Evolutionary conservation across 768 basidiomycete genomes (phyloP), one percentile per base, ranked within the genome.

Genomic region (Mycena rosella): DNA sequence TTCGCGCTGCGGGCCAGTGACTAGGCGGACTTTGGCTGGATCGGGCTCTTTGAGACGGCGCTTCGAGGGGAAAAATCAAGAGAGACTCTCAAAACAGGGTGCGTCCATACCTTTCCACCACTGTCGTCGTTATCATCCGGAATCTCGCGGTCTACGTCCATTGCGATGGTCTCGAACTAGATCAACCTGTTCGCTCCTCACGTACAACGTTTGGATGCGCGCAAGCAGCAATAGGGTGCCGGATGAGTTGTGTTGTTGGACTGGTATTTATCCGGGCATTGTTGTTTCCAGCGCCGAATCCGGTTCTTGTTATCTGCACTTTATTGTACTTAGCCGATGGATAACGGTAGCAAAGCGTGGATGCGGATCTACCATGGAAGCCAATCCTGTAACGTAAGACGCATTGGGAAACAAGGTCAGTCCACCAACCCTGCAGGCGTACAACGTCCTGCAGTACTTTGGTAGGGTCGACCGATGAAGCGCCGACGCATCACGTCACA

Each of bases 181-280:
- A 42, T 56, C 40, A 49, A 58, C 47, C 22, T 52, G 64, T 38
- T 67, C 60, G 47, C 66, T 67, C 66, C 66, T 49, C 47, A 53
- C 66, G 55, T 67, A 62, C 60, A 62, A 67, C 48, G 66, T 58
- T 48, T 40, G 65, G 65, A 61, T 24, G 58, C 57, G 64, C 38
- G 49, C 56, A 58, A 60, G 63, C 56, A 52, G 55, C 10, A n/a
- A 40, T 29, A 44, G 22, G 54, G 30, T 32, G 61, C 24, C 54
- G 47, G 45, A 40, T n/a, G 54, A 48, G 36, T 58, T 47, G 38
- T 11, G 34, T 44, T n/a, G 32, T 36, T 42, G 54, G n/a, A 27
- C 56, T 57, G 38, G 49, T 59, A 52, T 65, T 58, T 65, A 65
- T 26, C 29, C 61, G 22, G 48, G 30, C 24, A 57, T 58, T 54